Conservation (phyloP, 2,329 filamentous ascomycete species). For the Magnaporthales sp. region DNA sequence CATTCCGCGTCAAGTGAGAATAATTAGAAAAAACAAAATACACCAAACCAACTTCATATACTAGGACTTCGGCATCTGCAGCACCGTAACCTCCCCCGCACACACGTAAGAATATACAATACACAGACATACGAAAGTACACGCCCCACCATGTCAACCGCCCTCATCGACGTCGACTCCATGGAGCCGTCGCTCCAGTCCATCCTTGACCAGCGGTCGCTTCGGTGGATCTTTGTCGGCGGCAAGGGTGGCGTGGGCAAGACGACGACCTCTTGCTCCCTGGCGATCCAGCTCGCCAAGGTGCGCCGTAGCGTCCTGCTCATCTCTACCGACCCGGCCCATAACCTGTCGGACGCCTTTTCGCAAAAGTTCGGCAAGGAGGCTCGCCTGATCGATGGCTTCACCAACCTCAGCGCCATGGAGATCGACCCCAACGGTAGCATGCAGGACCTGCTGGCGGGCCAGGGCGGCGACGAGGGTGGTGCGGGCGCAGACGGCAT, state of each 20-base stretch:
- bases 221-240: constrained; percentile 98
- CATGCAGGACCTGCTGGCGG: constrained; percentile 87
- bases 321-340: constrained; percentile 96
- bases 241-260: constrained; percentile 98
- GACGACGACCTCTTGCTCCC: constrained; percentile 97
- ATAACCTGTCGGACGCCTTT: constrained; percentile 97
- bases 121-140: constrained; percentile 1
- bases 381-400: constrained; percentile 83
- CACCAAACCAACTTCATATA: neutral
- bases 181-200: constrained; percentile 91
- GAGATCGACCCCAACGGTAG: constrained; percentile 98
- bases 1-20: neutral
- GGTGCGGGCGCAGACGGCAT: constrained; percentile 51
- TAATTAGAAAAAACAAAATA: neutral
- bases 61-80: neutral
- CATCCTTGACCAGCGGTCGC: constrained; percentile 87
- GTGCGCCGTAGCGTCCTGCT: constrained; percentile 92
- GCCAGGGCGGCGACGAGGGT: constrained; percentile 58
- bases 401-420: constrained; percentile 93
- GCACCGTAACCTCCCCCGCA: neutral
- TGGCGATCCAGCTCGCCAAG: constrained; percentile 94
- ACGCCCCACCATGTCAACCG: constrained; percentile 24
- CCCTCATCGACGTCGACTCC: constrained; percentile 51
- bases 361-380: constrained; percentile 99
- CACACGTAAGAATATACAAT: neutral